Evolutionary conservation across 805 yeast species (phyloP), one percentile per base, ranked within the genome.

Genomic region (Schizosaccharomyces lindneri): DNA sequence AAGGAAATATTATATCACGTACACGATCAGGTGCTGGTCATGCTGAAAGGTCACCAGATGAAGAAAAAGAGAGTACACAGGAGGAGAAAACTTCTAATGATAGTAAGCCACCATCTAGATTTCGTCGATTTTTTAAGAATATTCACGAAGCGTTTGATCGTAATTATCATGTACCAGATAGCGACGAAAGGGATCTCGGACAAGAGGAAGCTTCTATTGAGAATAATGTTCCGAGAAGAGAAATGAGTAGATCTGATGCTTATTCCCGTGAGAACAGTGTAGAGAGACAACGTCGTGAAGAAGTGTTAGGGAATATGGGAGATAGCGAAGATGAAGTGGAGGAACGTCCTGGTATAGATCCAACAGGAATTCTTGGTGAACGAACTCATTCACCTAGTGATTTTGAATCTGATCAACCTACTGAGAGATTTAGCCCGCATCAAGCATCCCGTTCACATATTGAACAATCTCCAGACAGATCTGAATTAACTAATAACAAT

Each of bases 1-100:
- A 82, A 59, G 97, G 97, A 62, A 96, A 89, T 68, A 77, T 88
- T 55, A 68, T 90, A 62, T 67, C 71, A 67, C 70, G 77, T 17
- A 68, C 71, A 46, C 71, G 66, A 31, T 63, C 66, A 6, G n/a
- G 70, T 46, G 70, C 70, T 46, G 70, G 67, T 63, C 67, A 29
- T 3, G 36, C 13, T 36, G 41, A 36, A 36, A 36, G 51, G n/a
- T 17, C 24, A 19, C 27, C 24, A 6, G 17, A 9, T 46, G 57
- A 24, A 6, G 57, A 51, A 29, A 21, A 17, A 4, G 21, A 21
- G 7, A 17, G 21, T 46, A 4, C 61, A 21, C 60, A 55, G 3
- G 32, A 55, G 21, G 17, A 36, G 41, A 15, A 6, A 3, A 4
- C 15, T 11, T 13, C 15, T 36, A 36, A 36, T 11, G 41, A 7